Evolutionary conservation across 306 rosid genomes (phyloP).

Genomic region (Casuarina cunninghamiana): DNA sequence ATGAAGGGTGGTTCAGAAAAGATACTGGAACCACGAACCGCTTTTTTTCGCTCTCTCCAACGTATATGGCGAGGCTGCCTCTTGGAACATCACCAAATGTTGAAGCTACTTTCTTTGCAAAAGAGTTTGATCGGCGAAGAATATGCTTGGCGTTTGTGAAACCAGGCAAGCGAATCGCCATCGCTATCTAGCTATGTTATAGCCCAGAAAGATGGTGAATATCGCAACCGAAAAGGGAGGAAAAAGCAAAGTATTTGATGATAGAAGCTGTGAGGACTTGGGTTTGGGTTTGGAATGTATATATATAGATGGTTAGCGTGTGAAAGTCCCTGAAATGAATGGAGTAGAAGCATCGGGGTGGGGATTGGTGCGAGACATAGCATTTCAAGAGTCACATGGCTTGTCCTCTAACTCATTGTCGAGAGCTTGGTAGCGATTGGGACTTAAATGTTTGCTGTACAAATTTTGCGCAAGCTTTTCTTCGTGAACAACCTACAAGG

Average conservation of each 20-base stretch:
- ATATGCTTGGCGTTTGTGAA: slow-evolving; percentile 35
- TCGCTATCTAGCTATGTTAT: neutral
- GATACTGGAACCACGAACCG: slow-evolving; percentile 50
- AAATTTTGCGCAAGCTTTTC: too few species aligned
- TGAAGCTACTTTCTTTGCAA: slow-evolving; percentile 22
- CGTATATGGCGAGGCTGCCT: slow-evolving; percentile 56
- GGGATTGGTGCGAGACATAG: neutral
- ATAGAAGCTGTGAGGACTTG: neutral
- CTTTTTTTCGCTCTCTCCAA: slow-evolving; percentile 46
- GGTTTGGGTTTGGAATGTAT: neutral
- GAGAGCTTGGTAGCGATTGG: neutral
- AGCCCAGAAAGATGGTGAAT: neutral
- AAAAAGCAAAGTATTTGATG: slow-evolving; percentile 3
- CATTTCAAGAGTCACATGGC: slow-evolving; percentile 15
- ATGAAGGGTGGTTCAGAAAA: slow-evolving; percentile 38
- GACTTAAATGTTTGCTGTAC: neutral
- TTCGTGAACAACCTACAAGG: too few species aligned
- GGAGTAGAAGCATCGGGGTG: neutral
- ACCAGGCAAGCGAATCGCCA: slow-evolving; percentile 36
- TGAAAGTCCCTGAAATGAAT: neutral
- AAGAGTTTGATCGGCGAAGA: slow-evolving; percentile 32
- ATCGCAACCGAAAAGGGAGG: slow-evolving; percentile 7
- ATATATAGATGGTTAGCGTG: neutral
- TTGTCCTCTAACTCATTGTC: neutral
- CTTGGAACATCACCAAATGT: slow-evolving; percentile 35